Conservation (phyloP, 2,329 filamentous ascomycete species). For the Furcasterigmium sp. region DNA sequence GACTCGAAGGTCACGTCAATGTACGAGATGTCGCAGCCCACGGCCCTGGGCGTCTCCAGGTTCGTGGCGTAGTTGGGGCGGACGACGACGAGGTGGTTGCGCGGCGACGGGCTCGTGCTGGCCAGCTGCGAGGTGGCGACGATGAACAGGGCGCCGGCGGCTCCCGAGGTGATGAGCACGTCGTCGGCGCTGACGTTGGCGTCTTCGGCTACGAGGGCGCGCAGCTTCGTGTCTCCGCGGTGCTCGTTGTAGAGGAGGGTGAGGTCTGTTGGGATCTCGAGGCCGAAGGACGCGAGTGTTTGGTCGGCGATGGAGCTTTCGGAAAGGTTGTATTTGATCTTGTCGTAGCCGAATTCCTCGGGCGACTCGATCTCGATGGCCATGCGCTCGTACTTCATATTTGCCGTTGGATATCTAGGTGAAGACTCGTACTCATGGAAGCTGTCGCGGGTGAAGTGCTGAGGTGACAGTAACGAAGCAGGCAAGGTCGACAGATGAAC, state of each 20-base stretch:
- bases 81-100: conserved; percentile 14
- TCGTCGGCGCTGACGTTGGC: conserved; percentile 10
- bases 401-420: neutral
- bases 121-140: conserved; percentile 12
- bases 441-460: too few relatives aligned
- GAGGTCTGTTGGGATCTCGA: conserved; percentile 12
- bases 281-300: conserved; percentile 10
- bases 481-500: too few relatives aligned
- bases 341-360: conserved; percentile 15
- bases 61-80: conserved; percentile 19
- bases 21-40: conserved; percentile 16
- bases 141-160: conserved; percentile 15
- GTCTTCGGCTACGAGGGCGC: conserved; percentile 9
- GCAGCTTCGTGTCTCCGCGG: conserved; percentile 10
- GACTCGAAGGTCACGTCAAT: conserved; percentile 14
- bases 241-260: conserved; percentile 16
- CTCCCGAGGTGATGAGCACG: conserved; percentile 16
- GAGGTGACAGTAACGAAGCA: too few relatives aligned
- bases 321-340: conserved; percentile 17
- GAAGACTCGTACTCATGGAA: neutral
- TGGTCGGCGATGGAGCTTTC: conserved; percentile 17
- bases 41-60: conserved; percentile 14
- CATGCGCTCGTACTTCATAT: conserved; percentile 18
- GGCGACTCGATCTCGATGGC: conserved; percentile 18
- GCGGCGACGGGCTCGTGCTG: neutral